These are phyloP conservation scores for Lablab purpureus DNA, from an alignment of 306 rosid genomes.

Conservation along the genomic window DNA sequence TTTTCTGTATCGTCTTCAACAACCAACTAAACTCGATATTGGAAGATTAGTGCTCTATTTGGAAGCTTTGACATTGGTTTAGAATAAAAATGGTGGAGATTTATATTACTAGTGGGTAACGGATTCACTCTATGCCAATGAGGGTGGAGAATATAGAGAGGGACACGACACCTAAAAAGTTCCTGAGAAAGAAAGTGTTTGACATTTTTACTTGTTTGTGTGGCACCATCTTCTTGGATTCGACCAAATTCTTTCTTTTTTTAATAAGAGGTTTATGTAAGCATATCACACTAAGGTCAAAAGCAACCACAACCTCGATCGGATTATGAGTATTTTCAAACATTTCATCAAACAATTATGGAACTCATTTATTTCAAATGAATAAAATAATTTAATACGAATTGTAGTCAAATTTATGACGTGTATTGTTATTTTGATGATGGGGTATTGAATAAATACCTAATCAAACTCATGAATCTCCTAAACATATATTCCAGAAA, in stretches of 20 bases:
- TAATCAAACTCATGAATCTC: neutral
- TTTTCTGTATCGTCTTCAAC: slow-evolving; percentile 2
- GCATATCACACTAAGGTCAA: slow-evolving; percentile 21
- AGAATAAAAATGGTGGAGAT: slow-evolving; percentile 14
- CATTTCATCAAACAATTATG: neutral
- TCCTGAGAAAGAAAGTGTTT: neutral
- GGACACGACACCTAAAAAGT: neutral
- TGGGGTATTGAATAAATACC: neutral
- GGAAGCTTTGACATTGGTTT: slow-evolving; percentile 25
- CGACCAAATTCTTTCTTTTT: neutral
- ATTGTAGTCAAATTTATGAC: neutral
- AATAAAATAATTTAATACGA: neutral
- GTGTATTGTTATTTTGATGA: neutral
- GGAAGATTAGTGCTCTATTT: slow-evolving; percentile 32
- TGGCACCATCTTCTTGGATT: slow-evolving; percentile 7
- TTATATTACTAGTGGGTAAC: slow-evolving; percentile 17
- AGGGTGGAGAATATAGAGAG: slow-evolving; percentile 22
- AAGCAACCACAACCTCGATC: neutral
- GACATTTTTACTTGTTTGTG: slow-evolving; percentile 1
- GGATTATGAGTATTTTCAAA: neutral
- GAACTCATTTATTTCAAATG: neutral
- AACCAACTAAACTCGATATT: slow-evolving; percentile 26
- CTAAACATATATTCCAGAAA: too few relatives aligned
- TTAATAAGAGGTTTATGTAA: neutral
- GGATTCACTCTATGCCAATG: slow-evolving; percentile 30